A percentile compares a stretch with the other conserved stretches of the same genome.
Conservation (phyloP, 2,329 filamentous ascomycete species). For the Colletotrichum agaves region DNA sequence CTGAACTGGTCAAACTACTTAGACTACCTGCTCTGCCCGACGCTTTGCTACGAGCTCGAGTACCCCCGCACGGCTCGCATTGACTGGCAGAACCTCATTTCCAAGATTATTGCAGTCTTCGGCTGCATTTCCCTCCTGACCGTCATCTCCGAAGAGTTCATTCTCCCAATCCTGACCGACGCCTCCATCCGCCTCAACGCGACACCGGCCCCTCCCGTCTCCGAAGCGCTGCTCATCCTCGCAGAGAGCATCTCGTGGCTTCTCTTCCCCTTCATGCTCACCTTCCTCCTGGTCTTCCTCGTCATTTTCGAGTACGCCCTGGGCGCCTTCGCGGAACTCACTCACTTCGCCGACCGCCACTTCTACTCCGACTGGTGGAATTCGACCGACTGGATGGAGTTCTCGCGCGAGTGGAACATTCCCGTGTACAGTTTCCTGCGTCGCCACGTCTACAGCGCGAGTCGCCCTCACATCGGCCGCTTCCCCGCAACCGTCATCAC, state of each 20-base stretch:
- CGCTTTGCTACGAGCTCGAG: constrained; percentile 96
- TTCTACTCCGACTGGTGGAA: constrained; percentile 89
- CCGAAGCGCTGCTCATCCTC: constrained; percentile 82
- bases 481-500: constrained; percentile 86
- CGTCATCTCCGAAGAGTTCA: constrained; percentile 92
- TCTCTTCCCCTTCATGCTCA: constrained; percentile 97
- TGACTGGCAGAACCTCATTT: constrained; percentile 82
- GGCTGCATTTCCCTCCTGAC: constrained; percentile 97
- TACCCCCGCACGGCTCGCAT: constrained; percentile 84
- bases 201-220: constrained; percentile 49
- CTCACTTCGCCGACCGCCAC: constrained; percentile 89
- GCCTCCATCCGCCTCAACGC: constrained; percentile 66
- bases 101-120: constrained; percentile 89
- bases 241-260: constrained; percentile 91
- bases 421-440: constrained; percentile 96
- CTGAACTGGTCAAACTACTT: constrained; percentile 83
- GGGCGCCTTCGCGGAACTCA: constrained; percentile 94
- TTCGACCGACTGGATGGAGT: constrained; percentile 91
- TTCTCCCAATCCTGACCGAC: constrained; percentile 86
- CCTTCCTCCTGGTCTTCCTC: constrained; percentile 93
- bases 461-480: constrained; percentile 79
- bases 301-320: constrained; percentile 98
- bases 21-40: constrained; percentile 92
- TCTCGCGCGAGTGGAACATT: constrained; percentile 97
- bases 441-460: constrained; percentile 91